phyloP scores from a whole-genome alignment of 805 yeast genomes.

The Candida suzukii region DNA sequence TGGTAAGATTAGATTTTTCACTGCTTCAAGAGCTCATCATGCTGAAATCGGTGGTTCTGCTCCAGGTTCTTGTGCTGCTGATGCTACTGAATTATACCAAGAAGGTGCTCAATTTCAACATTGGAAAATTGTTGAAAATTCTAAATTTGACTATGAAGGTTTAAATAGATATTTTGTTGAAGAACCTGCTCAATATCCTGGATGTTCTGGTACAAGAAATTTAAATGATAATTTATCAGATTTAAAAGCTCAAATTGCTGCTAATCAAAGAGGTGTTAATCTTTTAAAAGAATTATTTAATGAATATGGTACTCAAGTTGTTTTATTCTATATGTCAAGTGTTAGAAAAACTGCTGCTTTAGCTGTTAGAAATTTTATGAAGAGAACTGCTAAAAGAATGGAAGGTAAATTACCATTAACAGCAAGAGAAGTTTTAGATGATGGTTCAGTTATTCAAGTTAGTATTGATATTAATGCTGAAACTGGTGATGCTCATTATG shows the following conservation, averaged over 20 bases:
- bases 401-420: conserved; percentile 25
- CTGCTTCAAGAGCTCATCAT: conserved; percentile 56
- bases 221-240: conserved; percentile 47
- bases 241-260: conserved; percentile 40
- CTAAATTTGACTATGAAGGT: conserved; percentile 48
- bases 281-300: conserved; percentile 34
- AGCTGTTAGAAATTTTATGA: conserved; percentile 32
- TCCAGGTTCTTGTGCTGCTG: conserved; percentile 51
- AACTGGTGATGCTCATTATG: conserved; percentile 39
- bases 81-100: conserved; percentile 44
- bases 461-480: conserved; percentile 32
- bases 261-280: conserved; percentile 44
- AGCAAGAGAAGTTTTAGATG: conserved; percentile 47
- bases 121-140: conserved; percentile 43
- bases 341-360: conserved; percentile 39
- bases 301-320: conserved; percentile 36
- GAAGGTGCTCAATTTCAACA: conserved; percentile 52
- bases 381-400: conserved; percentile 33
- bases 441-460: conserved; percentile 43
- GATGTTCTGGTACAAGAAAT: conserved; percentile 50
- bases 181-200: conserved; percentile 42
- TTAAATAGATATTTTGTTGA: conserved; percentile 37
- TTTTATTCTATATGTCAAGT: conserved; percentile 39
- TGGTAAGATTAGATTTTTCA: conserved; percentile 39
- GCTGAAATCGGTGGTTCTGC: conserved; percentile 56